Base-by-base conservation (phyloP, 345 rosid genomes). In the Murraya paniculata region DNA sequence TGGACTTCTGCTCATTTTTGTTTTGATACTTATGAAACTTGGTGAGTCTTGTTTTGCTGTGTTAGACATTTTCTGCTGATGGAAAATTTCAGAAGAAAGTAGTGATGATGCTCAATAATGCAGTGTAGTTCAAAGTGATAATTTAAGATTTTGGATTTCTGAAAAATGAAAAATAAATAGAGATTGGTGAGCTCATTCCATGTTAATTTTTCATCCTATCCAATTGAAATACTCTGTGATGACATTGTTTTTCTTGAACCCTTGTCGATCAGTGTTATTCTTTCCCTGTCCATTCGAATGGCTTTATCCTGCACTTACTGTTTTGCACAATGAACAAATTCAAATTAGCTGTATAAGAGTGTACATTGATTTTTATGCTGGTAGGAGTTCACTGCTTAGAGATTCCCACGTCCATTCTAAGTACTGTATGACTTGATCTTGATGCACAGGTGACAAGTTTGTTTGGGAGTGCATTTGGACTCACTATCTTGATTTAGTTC, bases 401-500 rank as follows among this genome's bases (percentile, higher is more conserved):
- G 31, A 57, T 31, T 73, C 66, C 50, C 50, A 3, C 1, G n/a
- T 64, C 10, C 38, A 27, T 60, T 74, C 55, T 19, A 9, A 55
- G 64, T 62, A 28, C 38, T 35, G 13, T 41, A 28, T 24, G 62
- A 45, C 50, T 35, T 33, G 64, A 21, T 80, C 25, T 68, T 33
- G 62, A 57, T 65, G 41, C 72, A 50, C 58, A 60, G 10, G 18
- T 9, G 9, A 5, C 31, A n/a, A 35, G 64, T 71, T 80, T 71
- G 77, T 62, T 33, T 28, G 71, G 73, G 58, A 78, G 7, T 31
- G 25, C 72, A 64, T n/a, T 56, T 68, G 73, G 76, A 35, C 75
- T 65, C 71, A 24, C 76, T 78, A 19, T 64, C 81, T 62, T 48
- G 76, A 78, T 62, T 72, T 72, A 41, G 22, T 24, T 71, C 61